phyloP scores from a whole-genome alignment of 2,329 filamentous ascomycete genomes.

The Claviceps capensis region DNA sequence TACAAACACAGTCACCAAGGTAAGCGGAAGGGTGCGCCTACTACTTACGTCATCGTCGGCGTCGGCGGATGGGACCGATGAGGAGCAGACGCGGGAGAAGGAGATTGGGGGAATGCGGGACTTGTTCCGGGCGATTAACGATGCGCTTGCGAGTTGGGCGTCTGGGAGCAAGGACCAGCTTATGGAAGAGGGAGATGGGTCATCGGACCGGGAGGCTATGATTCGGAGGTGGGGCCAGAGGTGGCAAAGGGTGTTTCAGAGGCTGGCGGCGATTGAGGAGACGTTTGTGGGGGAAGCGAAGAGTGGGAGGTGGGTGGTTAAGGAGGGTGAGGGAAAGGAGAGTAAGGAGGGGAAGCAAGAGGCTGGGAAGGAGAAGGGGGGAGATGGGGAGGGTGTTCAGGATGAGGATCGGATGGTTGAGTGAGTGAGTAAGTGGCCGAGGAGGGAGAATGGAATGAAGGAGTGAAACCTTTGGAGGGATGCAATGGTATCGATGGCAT shows the following conservation, averaged over 20 bases:
- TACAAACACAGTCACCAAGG: conserved; percentile 76
- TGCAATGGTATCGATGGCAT: no score
- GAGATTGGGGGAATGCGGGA: conserved; percentile 65
- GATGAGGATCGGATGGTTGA: no score
- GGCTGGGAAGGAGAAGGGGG: no score
- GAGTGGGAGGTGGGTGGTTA: conserved; percentile 5
- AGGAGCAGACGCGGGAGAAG: conserved; percentile 46
- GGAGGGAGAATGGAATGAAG: no score
- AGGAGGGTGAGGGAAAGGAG: not conserved
- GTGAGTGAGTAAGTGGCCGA: not conserved
- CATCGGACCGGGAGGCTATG: conserved; percentile 44
- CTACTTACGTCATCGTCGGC: conserved; percentile 45
- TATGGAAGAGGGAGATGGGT: conserved; percentile 54
- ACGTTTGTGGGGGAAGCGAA: conserved; percentile 34
- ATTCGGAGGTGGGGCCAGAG: conserved; percentile 69
- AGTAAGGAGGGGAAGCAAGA: not conserved
- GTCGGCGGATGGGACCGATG: conserved; percentile 31
- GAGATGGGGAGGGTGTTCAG: no score
- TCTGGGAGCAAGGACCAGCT: conserved; percentile 59
- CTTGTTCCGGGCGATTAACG: conserved; percentile 70
- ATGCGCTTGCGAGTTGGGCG: conserved; percentile 60
- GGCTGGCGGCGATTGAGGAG: conserved; percentile 78
- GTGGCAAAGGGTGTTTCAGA: conserved; percentile 74
- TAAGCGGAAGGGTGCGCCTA: conserved; percentile 73
- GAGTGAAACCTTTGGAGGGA: no score